These are phyloP conservation scores for Thymus mandschuricus DNA, from an alignment of 257 asterid species.

Conservation along the genomic window DNA sequence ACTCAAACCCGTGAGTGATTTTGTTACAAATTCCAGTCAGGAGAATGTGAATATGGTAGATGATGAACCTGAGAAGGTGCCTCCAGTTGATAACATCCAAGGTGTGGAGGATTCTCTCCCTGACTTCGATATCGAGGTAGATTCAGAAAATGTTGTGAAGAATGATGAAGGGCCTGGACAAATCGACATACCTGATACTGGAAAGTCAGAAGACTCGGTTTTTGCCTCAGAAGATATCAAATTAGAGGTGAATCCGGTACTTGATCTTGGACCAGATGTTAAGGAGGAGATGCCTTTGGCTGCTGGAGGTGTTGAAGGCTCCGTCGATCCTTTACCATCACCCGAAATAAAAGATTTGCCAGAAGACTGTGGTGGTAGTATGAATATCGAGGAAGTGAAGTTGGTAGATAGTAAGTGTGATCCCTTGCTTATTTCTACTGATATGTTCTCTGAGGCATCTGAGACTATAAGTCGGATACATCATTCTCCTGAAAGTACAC, in stretches of 20 bases:
- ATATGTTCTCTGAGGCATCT: conserved; percentile 62
- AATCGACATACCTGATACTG: conserved; percentile 39
- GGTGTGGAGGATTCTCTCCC: conserved; percentile 37
- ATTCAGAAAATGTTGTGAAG: conserved; percentile 32
- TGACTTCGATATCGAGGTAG: conserved; percentile 29
- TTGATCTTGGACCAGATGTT: conserved; percentile 30
- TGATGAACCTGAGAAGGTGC: conserved; percentile 36
- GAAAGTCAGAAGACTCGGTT: conserved; percentile 36
- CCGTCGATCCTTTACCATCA: conserved; percentile 31
- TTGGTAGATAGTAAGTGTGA: conserved; percentile 58
- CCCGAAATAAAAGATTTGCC: conserved; percentile 33
- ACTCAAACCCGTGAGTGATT: conserved; percentile 25
- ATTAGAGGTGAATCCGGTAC: conserved; percentile 33
- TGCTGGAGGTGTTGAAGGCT: conserved; percentile 42
- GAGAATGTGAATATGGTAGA: conserved; percentile 38
- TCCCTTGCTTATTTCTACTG: conserved; percentile 48
- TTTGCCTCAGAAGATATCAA: conserved; percentile 20
- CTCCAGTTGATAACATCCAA: conserved; percentile 35
- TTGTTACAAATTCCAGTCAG: conserved; percentile 28
- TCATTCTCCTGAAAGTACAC: conserved; percentile 99
- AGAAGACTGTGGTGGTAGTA: conserved; percentile 20
- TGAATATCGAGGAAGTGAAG: conserved; percentile 38
- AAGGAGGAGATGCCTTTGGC: conserved; percentile 29
- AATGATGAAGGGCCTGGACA: conserved; percentile 38
- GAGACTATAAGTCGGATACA: conserved; percentile 97